Conservation (phyloP, 192 early-diverging fungal genomes). For the Jimgerdemannia flammicorona region DNA sequence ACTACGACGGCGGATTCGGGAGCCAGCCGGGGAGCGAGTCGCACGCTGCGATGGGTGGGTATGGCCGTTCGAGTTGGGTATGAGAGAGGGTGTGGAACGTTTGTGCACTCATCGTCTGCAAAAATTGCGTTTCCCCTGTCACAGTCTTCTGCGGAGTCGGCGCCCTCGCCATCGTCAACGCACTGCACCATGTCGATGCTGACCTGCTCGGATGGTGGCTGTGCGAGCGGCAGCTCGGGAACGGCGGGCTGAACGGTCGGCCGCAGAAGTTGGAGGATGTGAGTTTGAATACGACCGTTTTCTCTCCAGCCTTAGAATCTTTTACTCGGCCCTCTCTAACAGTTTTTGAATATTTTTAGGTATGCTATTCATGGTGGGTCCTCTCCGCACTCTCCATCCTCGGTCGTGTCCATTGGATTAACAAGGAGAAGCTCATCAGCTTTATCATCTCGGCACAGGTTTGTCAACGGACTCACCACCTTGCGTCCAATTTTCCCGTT, state of each 20-base stretch:
- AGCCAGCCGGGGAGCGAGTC: conserved; percentile 86
- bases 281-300: conserved; percentile 13
- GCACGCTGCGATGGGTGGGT: conserved; percentile 77
- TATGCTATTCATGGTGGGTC: conserved; percentile 14
- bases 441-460: conserved; percentile 86
- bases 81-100: conserved; percentile 7
- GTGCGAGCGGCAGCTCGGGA: conserved; percentile 85
- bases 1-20: conserved; percentile 98
- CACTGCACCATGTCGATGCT: conserved; percentile 73
- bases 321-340: too few relatives aligned
- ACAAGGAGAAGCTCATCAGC: conserved; percentile 58
- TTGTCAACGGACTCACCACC: not conserved
- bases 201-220: conserved; percentile 92
- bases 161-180: conserved; percentile 76
- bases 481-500: not conserved
- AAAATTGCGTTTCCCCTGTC: not conserved
- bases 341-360: conserved; percentile 10
- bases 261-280: conserved; percentile 97
- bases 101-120: not conserved
- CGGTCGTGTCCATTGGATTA: conserved; percentile 82
- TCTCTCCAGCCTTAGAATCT: too few relatives aligned
- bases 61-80: not conserved
- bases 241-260: conserved; percentile 92
- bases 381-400: conserved; percentile 17
- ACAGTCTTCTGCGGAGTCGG: conserved; percentile 90